Conservation (phyloP, 768 basidiomycete genomes). For the Strobilomyces echinocephalus region DNA sequence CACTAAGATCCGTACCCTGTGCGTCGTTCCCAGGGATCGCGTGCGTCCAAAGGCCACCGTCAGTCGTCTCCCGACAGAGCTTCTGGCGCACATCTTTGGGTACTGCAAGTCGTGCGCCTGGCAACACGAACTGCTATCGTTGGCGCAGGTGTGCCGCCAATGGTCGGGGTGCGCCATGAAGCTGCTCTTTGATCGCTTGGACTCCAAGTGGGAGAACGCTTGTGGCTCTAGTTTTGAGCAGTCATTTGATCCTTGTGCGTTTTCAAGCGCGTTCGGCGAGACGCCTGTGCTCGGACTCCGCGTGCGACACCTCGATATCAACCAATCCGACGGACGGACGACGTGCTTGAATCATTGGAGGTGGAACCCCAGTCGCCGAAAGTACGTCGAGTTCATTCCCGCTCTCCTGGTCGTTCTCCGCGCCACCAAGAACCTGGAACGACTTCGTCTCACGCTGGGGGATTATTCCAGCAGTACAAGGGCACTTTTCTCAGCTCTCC, state of each 20-base stretch:
- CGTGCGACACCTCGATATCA: not conserved
- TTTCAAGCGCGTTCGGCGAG: not conserved
- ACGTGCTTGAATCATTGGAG: too few relatives aligned
- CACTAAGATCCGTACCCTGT: not conserved
- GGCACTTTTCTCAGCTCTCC: not conserved
- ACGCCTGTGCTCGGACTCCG: not conserved
- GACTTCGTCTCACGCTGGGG: not conserved
- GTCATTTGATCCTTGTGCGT: not conserved
- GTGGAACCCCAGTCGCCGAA: too few relatives aligned
- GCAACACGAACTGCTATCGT: conserved; percentile 2
- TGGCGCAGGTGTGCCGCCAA: conserved; percentile 6
- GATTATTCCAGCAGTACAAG: not conserved
- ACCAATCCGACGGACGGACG: not conserved
- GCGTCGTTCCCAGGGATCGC: not conserved
- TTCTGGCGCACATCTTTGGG: conserved; percentile 2
- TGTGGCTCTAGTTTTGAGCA: not conserved
- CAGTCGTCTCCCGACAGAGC: not conserved
- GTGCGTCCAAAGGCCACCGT: not conserved
- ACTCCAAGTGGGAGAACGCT: not conserved
- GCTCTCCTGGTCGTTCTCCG: not conserved
- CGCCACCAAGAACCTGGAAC: conserved; percentile 1
- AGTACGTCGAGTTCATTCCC: not conserved
- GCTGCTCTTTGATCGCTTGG: not conserved
- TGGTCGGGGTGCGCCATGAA: conserved; percentile 2
- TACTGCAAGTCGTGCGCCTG: not conserved